Evolutionary conservation across 257 asterid species (phyloP).

Genomic region (Salvia splendens): DNA sequence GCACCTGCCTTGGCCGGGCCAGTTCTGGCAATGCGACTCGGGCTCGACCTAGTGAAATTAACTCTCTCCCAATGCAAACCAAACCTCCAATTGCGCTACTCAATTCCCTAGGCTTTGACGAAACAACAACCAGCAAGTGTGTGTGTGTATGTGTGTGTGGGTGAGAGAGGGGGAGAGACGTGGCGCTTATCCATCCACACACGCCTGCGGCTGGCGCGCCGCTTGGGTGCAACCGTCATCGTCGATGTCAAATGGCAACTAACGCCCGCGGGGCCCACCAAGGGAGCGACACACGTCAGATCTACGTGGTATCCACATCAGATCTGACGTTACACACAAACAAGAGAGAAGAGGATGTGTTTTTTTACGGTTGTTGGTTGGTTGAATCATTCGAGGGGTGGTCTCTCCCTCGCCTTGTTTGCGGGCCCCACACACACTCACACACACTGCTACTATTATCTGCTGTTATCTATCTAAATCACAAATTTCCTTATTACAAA

Average conservation of each 20-base stretch:
- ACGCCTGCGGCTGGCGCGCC: slow-evolving; percentile 44
- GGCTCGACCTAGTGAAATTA: too few species aligned
- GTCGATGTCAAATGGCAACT: slow-evolving; percentile 39
- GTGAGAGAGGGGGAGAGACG: neutral
- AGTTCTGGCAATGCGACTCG: neutral
- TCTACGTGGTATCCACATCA: slow-evolving; percentile 54
- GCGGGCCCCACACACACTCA: neutral
- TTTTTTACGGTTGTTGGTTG: slow-evolving; percentile 17
- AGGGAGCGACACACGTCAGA: slow-evolving; percentile 39
- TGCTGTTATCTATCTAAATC: neutral
- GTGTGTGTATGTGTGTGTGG: too few species aligned
- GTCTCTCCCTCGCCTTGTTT: neutral
- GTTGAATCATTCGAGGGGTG: slow-evolving; percentile 6
- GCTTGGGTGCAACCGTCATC: slow-evolving; percentile 51
- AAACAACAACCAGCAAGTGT: neutral
- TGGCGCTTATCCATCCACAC: slow-evolving; percentile 46
- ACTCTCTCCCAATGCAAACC: too few species aligned
- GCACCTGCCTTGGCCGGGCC: slow-evolving; percentile 22
- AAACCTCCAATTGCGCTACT: neutral
- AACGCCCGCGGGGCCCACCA: neutral
- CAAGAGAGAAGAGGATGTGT: too few species aligned
- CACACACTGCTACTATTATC: neutral
- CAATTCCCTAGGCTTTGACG: neutral
- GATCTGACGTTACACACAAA: slow-evolving; percentile 46
- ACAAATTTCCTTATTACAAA: neutral